Evolutionary conservation across 768 basidiomycete genomes (phyloP), one percentile per base, ranked within the genome.

Genomic region (Mycena pura): DNA sequence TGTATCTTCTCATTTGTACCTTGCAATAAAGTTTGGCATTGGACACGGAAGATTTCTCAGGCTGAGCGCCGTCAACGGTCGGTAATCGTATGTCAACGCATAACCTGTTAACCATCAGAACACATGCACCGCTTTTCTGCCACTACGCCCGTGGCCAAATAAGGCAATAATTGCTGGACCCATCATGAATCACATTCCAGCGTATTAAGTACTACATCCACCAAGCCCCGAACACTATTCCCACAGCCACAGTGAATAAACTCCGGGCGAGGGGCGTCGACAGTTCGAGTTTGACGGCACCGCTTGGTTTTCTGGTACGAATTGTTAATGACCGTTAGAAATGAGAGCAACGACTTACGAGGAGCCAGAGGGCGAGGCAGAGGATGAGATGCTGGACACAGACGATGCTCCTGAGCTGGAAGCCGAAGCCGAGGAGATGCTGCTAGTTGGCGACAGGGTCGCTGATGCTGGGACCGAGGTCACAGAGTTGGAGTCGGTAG

Each of bases 211-310:
- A n/a, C n/a, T 19, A 53, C 22, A 60, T 21, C 36, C 58, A 60
- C 58, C 41, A 53, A 47, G 50, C 50, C 25, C 58, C 58, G 19
- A 52, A 36, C 14, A 48, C 32, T 2, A 60, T 40, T 22, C 58
- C 49, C 44, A 53, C 34, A 2, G 45, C 50, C 50, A 60, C 58
- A 22, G 58, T 53, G 43, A 60, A 25, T 53, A 60, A 60, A 52
- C 49, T 22, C 50, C 58, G 49, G 34, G 58, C 58, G 36, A 60
- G 34, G 28, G 50, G 49, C 46, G 43, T 41, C 14, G 56, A 49
- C n/a, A 43, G 5, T 34, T 34, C 31, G 24, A 46, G 50, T 47
- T 22, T 29, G 41, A 53, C 50, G 11, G 32, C n/a, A 40, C 36
- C 24, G 51, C 48, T 53, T 4, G 50, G 44, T 45, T 53, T 38